A percentile compares a stretch with the other conserved stretches of the same genome.
Conservation (phyloP, 176 grass and related monocot species). For the Bolboschoenus planiculmis region DNA sequence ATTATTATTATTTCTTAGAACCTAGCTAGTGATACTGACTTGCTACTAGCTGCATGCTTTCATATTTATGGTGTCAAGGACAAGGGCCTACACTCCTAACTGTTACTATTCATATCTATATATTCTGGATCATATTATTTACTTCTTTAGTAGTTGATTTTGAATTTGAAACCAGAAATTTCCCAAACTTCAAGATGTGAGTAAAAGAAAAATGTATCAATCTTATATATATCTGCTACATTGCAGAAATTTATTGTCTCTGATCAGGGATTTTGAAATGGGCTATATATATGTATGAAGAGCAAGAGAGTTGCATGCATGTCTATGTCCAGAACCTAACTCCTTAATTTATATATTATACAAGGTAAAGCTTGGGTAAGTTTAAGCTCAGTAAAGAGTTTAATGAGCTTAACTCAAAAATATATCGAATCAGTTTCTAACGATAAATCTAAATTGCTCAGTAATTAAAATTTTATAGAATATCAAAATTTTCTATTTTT, state of each 20-base stretch:
- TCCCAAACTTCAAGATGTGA: not conserved
- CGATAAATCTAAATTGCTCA: no score
- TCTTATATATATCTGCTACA: not conserved
- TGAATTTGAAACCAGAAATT: not conserved
- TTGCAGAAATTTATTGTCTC: not conserved
- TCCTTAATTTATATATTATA: no score
- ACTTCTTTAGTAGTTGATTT: not conserved
- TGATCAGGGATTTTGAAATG: not conserved
- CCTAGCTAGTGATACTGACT: constrained; percentile 5
- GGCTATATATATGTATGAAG: not conserved
- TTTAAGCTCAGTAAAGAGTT: no score
- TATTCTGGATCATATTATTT: no score
- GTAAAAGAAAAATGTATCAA: not conserved
- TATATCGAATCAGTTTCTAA: no score
- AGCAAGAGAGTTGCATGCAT: not conserved
- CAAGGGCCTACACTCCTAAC: not conserved
- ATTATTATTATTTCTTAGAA: not conserved
- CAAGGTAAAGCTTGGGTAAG: no score
- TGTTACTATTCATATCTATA: no score
- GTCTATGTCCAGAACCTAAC: not conserved
- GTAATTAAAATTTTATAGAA: no score
- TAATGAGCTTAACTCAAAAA: no score
- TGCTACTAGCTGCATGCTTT: constrained; percentile 1
- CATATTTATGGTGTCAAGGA: constrained; percentile 3
- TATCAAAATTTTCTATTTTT: no score